phyloP scores from a whole-genome alignment of 352 stramenopile species.

The Blastocystis sp. region DNA sequence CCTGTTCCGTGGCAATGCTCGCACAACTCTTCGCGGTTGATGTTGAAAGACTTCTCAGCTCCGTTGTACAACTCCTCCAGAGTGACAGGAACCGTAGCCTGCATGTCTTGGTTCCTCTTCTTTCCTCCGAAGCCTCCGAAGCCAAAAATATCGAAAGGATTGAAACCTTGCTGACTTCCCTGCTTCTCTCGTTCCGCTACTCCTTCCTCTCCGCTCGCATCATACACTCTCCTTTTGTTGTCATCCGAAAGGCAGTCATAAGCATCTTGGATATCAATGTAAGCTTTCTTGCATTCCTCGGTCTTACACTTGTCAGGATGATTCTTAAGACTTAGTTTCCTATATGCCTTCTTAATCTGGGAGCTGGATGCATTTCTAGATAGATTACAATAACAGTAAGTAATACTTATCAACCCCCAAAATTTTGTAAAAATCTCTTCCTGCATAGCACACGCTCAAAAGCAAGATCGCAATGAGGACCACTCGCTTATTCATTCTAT shows the following conservation, averaged over 20 bases:
- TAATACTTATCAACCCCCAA: slow-evolving; percentile 50
- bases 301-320: slow-evolving; percentile 85
- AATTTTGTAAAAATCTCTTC: slow-evolving; percentile 57
- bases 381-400: background rate
- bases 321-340: slow-evolving; percentile 87
- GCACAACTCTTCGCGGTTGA: slow-evolving; percentile 83
- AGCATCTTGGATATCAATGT: slow-evolving; percentile 50
- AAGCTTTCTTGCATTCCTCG: slow-evolving; percentile 63
- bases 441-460: slow-evolving; percentile 16
- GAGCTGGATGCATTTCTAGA: slow-evolving; percentile 31
- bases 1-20: slow-evolving; percentile 81
- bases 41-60: slow-evolving; percentile 84
- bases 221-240: slow-evolving; percentile 52
- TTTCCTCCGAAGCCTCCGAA: slow-evolving; percentile 38
- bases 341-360: slow-evolving; percentile 85
- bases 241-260: slow-evolving; percentile 56
- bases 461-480: slow-evolving; percentile 10
- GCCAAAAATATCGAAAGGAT: slow-evolving; percentile 61
- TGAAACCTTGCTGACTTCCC: slow-evolving; percentile 50
- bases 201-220: slow-evolving; percentile 56
- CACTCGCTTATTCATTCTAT: background rate
- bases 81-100: slow-evolving; percentile 65
- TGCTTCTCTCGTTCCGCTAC: slow-evolving; percentile 57
- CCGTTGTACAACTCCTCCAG: slow-evolving; percentile 92
- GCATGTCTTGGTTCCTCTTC: slow-evolving; percentile 62